Percentiles rank a stretch among this genome's conserved stretches.
Conservation (phyloP, 768 basidiomycete species). For the Tulasnella sp. region DNA sequence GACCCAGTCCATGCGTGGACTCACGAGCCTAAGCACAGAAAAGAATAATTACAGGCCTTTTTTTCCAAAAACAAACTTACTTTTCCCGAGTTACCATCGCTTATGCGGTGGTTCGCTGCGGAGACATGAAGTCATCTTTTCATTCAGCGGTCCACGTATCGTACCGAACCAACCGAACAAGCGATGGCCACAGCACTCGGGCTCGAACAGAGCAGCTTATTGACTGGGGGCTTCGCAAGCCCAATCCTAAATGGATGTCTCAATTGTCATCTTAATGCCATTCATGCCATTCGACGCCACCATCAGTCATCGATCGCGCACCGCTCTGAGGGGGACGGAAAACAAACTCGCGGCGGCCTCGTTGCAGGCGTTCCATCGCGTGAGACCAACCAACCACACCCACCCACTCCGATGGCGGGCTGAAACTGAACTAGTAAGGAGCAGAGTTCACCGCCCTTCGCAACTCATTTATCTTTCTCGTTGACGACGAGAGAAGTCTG, state of each 20-base stretch:
- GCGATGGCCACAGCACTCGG: background rate
- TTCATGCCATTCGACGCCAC: background rate
- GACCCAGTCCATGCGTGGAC: background rate
- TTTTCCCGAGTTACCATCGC: background rate
- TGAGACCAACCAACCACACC: background rate
- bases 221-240: background rate
- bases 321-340: background rate
- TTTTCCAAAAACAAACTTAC: slow-evolving; percentile 6
- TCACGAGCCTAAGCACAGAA: background rate
- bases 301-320: background rate
- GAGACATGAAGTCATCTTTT: background rate
- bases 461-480: slow-evolving; percentile 4
- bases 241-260: background rate
- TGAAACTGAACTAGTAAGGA: background rate
- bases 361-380: background rate
- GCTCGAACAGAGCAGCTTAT: too few species aligned
- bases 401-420: background rate
- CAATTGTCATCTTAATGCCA: slow-evolving; percentile 9
- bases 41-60: background rate
- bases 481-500: background rate
- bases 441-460: slow-evolving; percentile 9
- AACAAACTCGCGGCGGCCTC: background rate
- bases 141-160: background rate
- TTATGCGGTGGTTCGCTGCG: background rate
- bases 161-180: background rate